phyloP scores from a whole-genome alignment of 2,329 filamentous ascomycete genomes.

The Ophioceras dolichostomum region DNA sequence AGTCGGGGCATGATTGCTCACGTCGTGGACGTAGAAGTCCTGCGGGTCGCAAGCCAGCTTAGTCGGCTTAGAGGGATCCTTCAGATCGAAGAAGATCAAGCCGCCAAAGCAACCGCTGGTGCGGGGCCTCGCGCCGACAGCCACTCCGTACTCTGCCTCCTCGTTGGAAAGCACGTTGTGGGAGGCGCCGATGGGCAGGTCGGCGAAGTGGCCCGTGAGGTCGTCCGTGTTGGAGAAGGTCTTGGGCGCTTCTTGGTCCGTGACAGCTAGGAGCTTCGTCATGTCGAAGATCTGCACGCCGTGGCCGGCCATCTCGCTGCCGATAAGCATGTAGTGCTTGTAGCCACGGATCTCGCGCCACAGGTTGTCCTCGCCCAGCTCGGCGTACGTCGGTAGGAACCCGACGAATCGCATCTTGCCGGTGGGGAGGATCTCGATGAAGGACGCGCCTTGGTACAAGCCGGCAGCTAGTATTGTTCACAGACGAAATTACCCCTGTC shows the following conservation, averaged over 20 bases:
- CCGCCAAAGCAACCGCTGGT: constrained; percentile 6
- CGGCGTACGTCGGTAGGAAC: constrained; percentile 30
- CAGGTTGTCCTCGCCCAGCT: constrained; percentile 6
- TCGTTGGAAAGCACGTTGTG: constrained; percentile 3
- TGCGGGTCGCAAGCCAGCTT: constrained; percentile 38
- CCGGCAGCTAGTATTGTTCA: no score
- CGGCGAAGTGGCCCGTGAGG: constrained; percentile 2
- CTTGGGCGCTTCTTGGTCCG: constrained; percentile 22
- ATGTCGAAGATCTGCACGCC: constrained; percentile 53
- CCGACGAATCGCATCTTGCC: constrained; percentile 40
- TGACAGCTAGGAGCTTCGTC: constrained; percentile 37
- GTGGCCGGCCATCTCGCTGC: constrained; percentile 31
- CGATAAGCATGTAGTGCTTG: constrained; percentile 23
- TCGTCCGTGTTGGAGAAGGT: background rate
- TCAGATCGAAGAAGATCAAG: constrained; percentile 46
- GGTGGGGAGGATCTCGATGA: constrained; percentile 35
- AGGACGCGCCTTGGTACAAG: constrained; percentile 40
- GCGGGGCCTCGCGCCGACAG: constrained; percentile 24
- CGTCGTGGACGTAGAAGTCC: constrained; percentile 50
- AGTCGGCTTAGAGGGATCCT: constrained; percentile 37
- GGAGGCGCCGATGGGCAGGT: constrained; percentile 2
- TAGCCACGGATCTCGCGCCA: constrained; percentile 40
- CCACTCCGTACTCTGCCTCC: constrained; percentile 26
- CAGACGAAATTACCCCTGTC: no score
- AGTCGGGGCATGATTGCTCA: no score